Conservation (phyloP, 2,329 filamentous ascomycete species). For the Alternaria metachromatica region DNA sequence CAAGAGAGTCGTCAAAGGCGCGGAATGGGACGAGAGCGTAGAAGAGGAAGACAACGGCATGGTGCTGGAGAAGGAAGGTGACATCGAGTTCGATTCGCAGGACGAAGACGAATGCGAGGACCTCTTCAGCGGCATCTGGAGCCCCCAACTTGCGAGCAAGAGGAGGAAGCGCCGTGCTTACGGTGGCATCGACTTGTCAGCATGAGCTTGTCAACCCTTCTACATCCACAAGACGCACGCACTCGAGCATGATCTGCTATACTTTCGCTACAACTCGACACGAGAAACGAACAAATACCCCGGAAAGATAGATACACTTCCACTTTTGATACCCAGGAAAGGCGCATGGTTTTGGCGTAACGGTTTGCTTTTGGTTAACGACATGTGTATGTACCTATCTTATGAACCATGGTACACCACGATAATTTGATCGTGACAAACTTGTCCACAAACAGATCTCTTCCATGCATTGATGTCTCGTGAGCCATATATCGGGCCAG, state of each 20-base stretch:
- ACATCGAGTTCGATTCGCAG: constrained; percentile 68
- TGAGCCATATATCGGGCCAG: not conserved
- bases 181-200: not conserved
- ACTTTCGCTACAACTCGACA: not conserved
- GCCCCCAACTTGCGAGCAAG: constrained; percentile 58
- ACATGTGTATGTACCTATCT: not conserved
- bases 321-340: not conserved
- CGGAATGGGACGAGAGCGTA: constrained; percentile 59
- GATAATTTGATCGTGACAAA: not conserved
- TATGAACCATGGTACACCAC: not conserved
- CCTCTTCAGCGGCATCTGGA: constrained; percentile 69
- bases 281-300: not conserved
- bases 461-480: not conserved
- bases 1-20: constrained; percentile 58
- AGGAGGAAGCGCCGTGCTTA: constrained; percentile 24
- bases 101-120: constrained; percentile 73
- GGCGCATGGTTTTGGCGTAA: not conserved
- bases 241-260: too few species aligned
- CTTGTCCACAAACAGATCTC: not conserved
- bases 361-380: not conserved
- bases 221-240: too few species aligned
- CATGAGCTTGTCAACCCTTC: not conserved
- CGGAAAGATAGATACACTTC: not conserved
- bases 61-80: constrained; percentile 25
- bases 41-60: constrained; percentile 27